Base-by-base conservation (phyloP, 768 basidiomycete species). In the Amyloporia xantha region DNA sequence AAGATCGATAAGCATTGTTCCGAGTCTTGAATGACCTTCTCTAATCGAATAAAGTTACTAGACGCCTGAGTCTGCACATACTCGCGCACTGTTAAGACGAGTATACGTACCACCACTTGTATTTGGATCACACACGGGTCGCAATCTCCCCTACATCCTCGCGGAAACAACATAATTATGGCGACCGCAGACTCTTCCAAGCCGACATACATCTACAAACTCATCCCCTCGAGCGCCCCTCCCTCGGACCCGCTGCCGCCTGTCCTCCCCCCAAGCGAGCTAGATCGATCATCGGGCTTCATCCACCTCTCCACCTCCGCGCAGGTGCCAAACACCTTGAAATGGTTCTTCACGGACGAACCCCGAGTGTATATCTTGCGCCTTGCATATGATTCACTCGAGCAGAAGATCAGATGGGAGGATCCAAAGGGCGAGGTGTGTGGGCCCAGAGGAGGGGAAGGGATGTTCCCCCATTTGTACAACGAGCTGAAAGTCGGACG, bases 151-250 rank as follows among this genome's bases (percentile, higher is more conserved):
- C n/a, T n/a, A n/a, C n/a, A n/a, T 33, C 9, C 15, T 33, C 30
- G 7, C 30, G 30, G 30, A 33, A 33, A 15, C 30, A 7, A 7
- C 30, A 33, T 7, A 7, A 43, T 10, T 5, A 45, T 45, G 44
- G 44, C 44, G 15, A 45, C 44, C 10, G 19, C 44, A 36, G 44
- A 30, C 3, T 28, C 27, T 11, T n/a, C 30, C 5, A 45, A 33
- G 30, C 82, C 79, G 4, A 72, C 67, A 2, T 81, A 80, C 62
- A 45, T 84, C 52, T 85, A 84, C 69, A 85, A 84, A 55, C 73
- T 85, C 51, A 62, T 82, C 26, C 67, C 72, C 11, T 65, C 71
- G 7, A 17, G 19, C 11, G 54, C 70, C 7, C 64, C 74, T n/a
- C 69, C 73, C 0, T 55, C 65, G 17, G 51, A 63, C 3, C 68